Conservation (phyloP, 345 rosid species). For the Carallia brachiata region DNA sequence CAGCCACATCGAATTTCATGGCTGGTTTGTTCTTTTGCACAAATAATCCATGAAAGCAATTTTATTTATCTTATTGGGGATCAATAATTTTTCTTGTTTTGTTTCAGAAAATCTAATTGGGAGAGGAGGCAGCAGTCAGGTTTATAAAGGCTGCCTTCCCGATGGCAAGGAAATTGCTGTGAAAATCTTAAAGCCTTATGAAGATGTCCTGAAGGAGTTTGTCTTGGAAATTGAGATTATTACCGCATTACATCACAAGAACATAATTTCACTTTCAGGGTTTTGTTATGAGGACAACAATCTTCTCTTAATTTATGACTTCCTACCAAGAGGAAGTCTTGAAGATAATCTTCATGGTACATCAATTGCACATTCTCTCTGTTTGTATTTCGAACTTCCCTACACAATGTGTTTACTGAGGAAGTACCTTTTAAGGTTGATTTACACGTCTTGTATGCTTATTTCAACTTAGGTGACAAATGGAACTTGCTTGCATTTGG, state of each 20-base stretch:
- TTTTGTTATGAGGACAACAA: slow-evolving; percentile 72
- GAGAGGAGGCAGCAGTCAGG: slow-evolving; percentile 90
- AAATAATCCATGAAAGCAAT: background rate
- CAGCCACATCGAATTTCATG: slow-evolving; percentile 60
- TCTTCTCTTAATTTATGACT: slow-evolving; percentile 77
- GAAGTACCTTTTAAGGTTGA: background rate
- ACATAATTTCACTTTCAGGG: slow-evolving; percentile 76
- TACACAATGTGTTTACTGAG: background rate
- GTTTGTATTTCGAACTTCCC: background rate
- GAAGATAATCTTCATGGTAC: slow-evolving; percentile 91
- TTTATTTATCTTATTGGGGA: background rate
- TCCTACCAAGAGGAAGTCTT: slow-evolving; percentile 83
- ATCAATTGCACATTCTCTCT: background rate
- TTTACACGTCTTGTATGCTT: background rate
- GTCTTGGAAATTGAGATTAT: slow-evolving; percentile 76
- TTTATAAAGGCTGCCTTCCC: slow-evolving; percentile 74
- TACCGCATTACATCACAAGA: slow-evolving; percentile 72
- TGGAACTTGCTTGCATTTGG: slow-evolving; percentile 56
- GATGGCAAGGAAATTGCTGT: slow-evolving; percentile 90
- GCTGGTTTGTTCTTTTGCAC: slow-evolving; percentile 47
- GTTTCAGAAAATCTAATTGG: slow-evolving; percentile 78
- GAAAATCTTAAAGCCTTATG: slow-evolving; percentile 76
- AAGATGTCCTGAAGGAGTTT: slow-evolving; percentile 66
- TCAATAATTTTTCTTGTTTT: background rate
- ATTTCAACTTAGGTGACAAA: slow-evolving; percentile 49